Base-by-base conservation (phyloP, 768 basidiomycete species). In the Dendrothele bispora region DNA sequence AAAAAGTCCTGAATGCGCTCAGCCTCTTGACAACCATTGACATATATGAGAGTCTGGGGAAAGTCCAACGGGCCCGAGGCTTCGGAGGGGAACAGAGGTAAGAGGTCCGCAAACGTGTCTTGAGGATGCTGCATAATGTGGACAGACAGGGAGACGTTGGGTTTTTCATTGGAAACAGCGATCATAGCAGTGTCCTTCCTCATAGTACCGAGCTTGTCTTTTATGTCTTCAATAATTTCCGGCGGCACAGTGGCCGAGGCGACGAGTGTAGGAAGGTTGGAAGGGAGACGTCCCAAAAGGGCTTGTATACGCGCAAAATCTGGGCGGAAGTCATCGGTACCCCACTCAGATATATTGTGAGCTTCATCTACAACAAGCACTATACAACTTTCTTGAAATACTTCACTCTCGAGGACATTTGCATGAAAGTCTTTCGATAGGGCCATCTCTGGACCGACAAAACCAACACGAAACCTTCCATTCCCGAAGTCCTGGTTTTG, bases 301-400 rank as follows among this genome's bases (percentile, higher is more conserved):
- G 27, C 10, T 15, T 5, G 3, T 5, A 49, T 21, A 3, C 22
- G 11, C 5, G 15, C 17, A 21, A 43, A 53, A 3, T 45, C 48
- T 1, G 42, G 42, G 3, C 42, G 48, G 28, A 53, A 49, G 18
- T 42, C 7, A 37, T 36, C 14, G 24, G 39, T 36, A 26, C 51
- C 59, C 57, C 61, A 58, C n/a, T 53, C 30, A 5, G 27, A 52
- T 12, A 60, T 30, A 21, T 59, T 59, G 37, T 62, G 61, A 1
- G 38, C 55, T 27, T 62, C 54, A 21, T 62, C 55, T 3, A 62
- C 29, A 3, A 55, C 39, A 1, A 58, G 27, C 14, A 14, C 32
- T n/a, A 48, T 50, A 25, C 46, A 14, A 24, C 46, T 54, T 1
- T 46, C 26, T 15, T 24, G 24, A 41, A 46, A 54, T 10, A 8